Evolutionary conservation across 2,329 filamentous ascomycete genomes (phyloP), one percentile per base, ranked within the genome.

Genomic region (Huntiella moniliformis): DNA sequence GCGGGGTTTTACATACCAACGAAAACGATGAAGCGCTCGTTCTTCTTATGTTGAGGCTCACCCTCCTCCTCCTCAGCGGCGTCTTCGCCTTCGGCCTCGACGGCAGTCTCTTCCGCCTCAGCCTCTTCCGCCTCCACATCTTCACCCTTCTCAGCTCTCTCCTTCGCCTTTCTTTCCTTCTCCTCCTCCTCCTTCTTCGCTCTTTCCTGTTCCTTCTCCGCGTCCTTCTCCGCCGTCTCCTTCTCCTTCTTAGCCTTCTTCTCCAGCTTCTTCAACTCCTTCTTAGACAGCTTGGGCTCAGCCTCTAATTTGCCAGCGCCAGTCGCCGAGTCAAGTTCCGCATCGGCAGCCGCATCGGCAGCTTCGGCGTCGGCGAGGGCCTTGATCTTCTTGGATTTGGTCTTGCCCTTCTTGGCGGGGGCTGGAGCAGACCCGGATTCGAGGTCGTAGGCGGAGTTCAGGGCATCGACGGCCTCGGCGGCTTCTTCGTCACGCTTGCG

Each of bases 21-120:
- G 62, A 91, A 91, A 55, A 79, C 74, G 50, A 86, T 84, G 65
- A 84, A 85, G 50, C 80, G 71, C 12, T 66, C 59, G 49, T 67
- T 67, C 51, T 66, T 48, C 22, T 52, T 45, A 41, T 56, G 56
- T 18, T 36, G 46, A 35, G 49, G 42, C 32, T 53, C 31, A 38
- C 35, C 44, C 22, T 48, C 45, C 36, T 59, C 57, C 31, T 56
- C 54, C 39, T 59, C 59, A 50, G 60, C 53, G 37, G 46, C 49
- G 37, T 51, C 51, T 39, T 53, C 46, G 42, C 52, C 53, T 48
- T 51, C 51, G 18, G 52, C 22, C 39, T 46, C 57, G 34, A 55
- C 46, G 12, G 34, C 33, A 4, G 51, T 47, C 36, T 50, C 38
- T 28, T 54, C 55, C 50, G 59, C 57, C 10, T 57, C 55, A 28